Base-by-base conservation (phyloP, 768 basidiomycete genomes). In the Termitomyces sp. region DNA sequence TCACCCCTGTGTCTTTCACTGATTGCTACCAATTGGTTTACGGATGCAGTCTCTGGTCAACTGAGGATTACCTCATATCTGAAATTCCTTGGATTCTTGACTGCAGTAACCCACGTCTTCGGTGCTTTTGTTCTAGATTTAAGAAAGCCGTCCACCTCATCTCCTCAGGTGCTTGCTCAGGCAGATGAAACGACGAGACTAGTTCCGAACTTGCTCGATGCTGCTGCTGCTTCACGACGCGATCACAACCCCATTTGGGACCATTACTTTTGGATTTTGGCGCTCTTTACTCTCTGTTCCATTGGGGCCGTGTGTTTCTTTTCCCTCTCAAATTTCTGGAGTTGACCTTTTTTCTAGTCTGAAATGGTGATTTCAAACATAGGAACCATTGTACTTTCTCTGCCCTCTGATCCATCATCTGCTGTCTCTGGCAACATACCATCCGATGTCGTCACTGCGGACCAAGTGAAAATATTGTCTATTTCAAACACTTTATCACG, bases 311-410 rank as follows among this genome's bases (percentile, higher is more conserved):
- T 91, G 65, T 72, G 88, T 79, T 39, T 61, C 4, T 6, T 36
- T 41, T 61, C 2, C 5, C 33, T 36, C 36, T 20, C 36, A 37
- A 26, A 20, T 29, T n/a, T 46, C 41, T 54, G 26, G 26, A 8
- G 9, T 26, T 10, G 37, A 7, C 46, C 26, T 41, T 31, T 12
- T 45, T 9, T 28, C 12, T 20, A 90, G 87, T 82, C 80, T 47
- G 90, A 92, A 69, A 92, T 90, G 89, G 77, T 93, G 22, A 84
- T 92, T 20, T 86, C 89, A 20, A 93, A 91, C 64, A 85, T 93
- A 48, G 90, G 89, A 37, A 84, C 87, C 1, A 87, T 92, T 51
- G 79, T 87, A 15, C 71, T 86, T 4, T 85, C 90, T 15, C 78
- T 91, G 36, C 81, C 84, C 9, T 65, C 71, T 16, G 52, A 61